Base-by-base conservation (phyloP, 2,329 filamentous ascomycete genomes). In the Ophidiomyces ophidiicola region DNA sequence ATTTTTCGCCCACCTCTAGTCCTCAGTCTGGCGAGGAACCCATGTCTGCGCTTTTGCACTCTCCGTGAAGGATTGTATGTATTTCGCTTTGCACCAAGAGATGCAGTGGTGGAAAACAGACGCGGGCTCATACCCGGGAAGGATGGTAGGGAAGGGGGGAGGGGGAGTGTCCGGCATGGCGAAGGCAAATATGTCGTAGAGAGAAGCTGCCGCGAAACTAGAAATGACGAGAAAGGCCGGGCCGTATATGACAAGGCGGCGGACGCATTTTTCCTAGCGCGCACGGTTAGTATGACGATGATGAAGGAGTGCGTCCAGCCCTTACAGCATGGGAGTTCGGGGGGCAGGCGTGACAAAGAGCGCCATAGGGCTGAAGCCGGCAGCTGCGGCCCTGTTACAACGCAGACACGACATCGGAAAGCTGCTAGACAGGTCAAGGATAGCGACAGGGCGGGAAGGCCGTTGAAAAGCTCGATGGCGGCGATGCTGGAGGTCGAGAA, bases 21-120 rank as follows among this genome's bases (percentile, higher is more conserved):
- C 51, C 62, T 62, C 44, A 74, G 46, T 49, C 75, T 56, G 6
- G 67, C 60, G 44, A 78, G 52, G 50, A 76, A 78, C 2, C 74
- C 74, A 58, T 75, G 71, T 49, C 74, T 64, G 46, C 75, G 63
- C 60, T 78, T 79, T 53, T 76, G 64, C 29, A 76, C 70, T 31
- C 68, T 53, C 46, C 76, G 70, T 36, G 69, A 74, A 6, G 74
- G 73, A 40, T 72, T 71, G 51, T 67, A 78, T 29, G 75, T 78
- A 42, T 69, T 59, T 46, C 74, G 64, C 35, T 58, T 60, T 18
- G 53, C 63, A 32, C 53, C 59, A 4, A 68, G 57, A 2, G 56
- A 53, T 5, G 64, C 57, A 37, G 63, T 61, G 11, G 63, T 57
- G 3, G 66, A 68, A 54, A 69, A 67, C 0, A 54, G 48, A 18